Percentiles rank a stretch among this genome's conserved stretches.
Conservation (phyloP, 495 filamentous ascomycete genomes). For the Terfezia boudieri region DNA sequence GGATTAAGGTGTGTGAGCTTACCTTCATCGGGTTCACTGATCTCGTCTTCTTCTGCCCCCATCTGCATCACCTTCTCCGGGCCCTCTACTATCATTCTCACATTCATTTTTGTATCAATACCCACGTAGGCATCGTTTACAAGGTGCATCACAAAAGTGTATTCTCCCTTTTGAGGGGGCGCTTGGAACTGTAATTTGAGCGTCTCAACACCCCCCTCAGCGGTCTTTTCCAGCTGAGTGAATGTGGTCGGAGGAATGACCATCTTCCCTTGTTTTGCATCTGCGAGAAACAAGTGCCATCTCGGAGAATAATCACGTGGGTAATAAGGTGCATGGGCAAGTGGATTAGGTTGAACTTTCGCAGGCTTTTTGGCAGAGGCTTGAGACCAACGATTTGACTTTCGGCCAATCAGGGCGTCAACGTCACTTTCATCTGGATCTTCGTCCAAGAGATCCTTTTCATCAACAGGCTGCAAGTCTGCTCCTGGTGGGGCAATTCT, state of each 20-base stretch:
- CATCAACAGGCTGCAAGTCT: slow-evolving; percentile 48
- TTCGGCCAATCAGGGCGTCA: slow-evolving; percentile 65
- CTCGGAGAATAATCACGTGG: slow-evolving; percentile 67
- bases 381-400: slow-evolving; percentile 38
- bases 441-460: slow-evolving; percentile 64
- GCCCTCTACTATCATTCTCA: slow-evolving; percentile 80
- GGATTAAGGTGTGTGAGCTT: slow-evolving; percentile 18
- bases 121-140: slow-evolving; percentile 88
- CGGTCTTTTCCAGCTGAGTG: slow-evolving; percentile 63
- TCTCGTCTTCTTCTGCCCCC: slow-evolving; percentile 59
- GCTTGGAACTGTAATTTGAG: slow-evolving; percentile 95
- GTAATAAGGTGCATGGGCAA: slow-evolving; percentile 75
- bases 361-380: slow-evolving; percentile 19
- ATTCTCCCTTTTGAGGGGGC: slow-evolving; percentile 75
- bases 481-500: slow-evolving; percentile 77
- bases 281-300: slow-evolving; percentile 85
- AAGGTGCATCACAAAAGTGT: slow-evolving; percentile 77
- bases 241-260: slow-evolving; percentile 89
- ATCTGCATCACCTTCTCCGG: slow-evolving; percentile 35
- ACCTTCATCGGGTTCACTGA: slow-evolving; percentile 96
- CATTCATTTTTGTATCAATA: slow-evolving; percentile 70
- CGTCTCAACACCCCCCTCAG: slow-evolving; percentile 66
- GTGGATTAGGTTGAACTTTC: slow-evolving; percentile 42
- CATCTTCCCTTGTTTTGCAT: slow-evolving; percentile 81
- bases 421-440: slow-evolving; percentile 87